Evolutionary conservation across 805 yeast species (phyloP).

Genomic region (Ogataea polymorpha): DNA sequence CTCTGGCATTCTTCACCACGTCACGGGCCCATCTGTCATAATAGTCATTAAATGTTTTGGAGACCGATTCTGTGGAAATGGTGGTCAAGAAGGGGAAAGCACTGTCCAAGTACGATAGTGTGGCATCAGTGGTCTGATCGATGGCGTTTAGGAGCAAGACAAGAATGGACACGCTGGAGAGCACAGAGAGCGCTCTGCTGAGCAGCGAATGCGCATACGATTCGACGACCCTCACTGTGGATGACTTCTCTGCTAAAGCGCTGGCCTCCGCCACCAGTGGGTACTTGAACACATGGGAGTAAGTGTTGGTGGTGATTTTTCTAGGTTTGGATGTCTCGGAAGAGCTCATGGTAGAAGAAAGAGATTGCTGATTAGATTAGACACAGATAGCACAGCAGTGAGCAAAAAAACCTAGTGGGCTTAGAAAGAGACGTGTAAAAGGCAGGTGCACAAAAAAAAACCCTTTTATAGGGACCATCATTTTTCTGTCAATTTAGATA

Average conservation of each 20-base stretch:
- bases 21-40: constrained; percentile 12
- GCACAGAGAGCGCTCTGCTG: constrained; percentile 10
- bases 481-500: constrained; percentile 8
- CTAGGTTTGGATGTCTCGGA: constrained; percentile 7
- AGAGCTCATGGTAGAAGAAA: constrained; percentile 7
- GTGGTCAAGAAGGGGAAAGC: constrained; percentile 29
- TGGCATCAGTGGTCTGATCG: constrained; percentile 24
- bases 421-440: background rate
- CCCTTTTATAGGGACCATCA: constrained; percentile 5
- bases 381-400: constrained; percentile 1
- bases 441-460: background rate
- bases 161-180: constrained; percentile 20
- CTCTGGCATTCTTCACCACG: constrained; percentile 12
- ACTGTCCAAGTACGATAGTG: constrained; percentile 29
- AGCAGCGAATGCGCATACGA: constrained; percentile 15
- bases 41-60: constrained; percentile 5
- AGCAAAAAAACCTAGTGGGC: constrained; percentile 2
- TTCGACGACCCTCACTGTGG: constrained; percentile 18
- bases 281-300: constrained; percentile 30
- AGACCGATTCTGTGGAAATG: constrained; percentile 18
- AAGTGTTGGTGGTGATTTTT: constrained; percentile 17
- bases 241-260: constrained; percentile 15
- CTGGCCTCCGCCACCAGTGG: constrained; percentile 30
- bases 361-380: background rate
- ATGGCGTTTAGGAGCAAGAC: constrained; percentile 19